These are phyloP conservation scores for Serendipita sp. DNA, from an alignment of 768 basidiomycete genomes.

Conservation along the genomic window DNA sequence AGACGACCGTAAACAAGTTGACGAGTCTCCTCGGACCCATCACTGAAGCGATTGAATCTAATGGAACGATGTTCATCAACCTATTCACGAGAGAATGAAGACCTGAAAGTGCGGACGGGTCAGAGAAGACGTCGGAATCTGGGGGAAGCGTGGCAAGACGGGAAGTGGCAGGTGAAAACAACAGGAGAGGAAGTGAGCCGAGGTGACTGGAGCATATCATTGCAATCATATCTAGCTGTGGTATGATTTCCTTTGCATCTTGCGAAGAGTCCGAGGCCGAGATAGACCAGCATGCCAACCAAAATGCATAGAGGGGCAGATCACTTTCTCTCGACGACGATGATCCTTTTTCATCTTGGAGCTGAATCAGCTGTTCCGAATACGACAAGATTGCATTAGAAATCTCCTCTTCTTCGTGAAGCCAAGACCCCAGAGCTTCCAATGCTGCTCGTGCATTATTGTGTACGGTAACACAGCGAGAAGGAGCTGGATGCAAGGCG, in stretches of 20 bases:
- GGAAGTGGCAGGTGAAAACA: not conserved
- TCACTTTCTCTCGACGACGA: not conserved
- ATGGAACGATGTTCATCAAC: not conserved
- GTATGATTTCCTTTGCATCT: not conserved
- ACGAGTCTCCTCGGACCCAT: not conserved
- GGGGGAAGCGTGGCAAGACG: not conserved
- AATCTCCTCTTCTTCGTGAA: not conserved
- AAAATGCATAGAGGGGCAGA: not conserved
- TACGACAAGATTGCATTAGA: not conserved
- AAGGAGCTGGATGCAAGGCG: not conserved
- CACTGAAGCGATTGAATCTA: not conserved
- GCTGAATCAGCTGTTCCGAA: not conserved
- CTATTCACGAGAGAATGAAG: not conserved
- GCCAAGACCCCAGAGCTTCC: not conserved
- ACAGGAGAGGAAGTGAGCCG: too few relatives aligned
- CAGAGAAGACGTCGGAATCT: not conserved
- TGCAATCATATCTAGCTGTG: not conserved
- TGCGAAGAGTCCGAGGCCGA: not conserved
- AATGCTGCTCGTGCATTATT: not conserved
- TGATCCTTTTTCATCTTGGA: not conserved
- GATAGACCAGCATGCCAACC: not conserved
- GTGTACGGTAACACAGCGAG: not conserved
- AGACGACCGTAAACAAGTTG: not conserved
- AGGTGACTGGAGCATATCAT: not conserved
- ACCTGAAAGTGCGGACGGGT: not conserved